Evolutionary conservation across 129 eudicot species (phyloP).

Genomic region (Lactuca saligna): DNA sequence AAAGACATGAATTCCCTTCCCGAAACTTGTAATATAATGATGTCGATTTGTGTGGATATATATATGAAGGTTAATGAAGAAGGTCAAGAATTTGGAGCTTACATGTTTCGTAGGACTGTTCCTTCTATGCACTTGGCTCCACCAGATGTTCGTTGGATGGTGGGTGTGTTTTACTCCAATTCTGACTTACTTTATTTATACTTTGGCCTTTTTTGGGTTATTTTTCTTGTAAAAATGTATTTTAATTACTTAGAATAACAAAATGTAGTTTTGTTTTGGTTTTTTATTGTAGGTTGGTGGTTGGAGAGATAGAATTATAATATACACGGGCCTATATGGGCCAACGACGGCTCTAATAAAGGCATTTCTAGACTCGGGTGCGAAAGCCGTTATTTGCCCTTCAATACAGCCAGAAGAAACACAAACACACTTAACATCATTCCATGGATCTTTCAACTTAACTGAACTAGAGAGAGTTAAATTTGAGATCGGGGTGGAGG

Average conservation of each 20-base stretch:
- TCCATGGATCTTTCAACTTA: conserved; percentile 60
- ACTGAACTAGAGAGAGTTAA: conserved; percentile 48
- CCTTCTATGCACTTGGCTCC: conserved; percentile 75
- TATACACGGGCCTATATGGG: conserved; percentile 74
- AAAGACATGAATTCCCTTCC: no score
- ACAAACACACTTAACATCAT: conserved; percentile 61
- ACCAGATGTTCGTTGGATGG: conserved; percentile 93
- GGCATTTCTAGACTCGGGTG: conserved; percentile 83
- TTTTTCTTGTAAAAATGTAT: no score
- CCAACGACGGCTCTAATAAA: conserved; percentile 61
- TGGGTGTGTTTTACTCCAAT: conserved; percentile 29
- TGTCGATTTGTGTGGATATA: background rate
- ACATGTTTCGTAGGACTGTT: conserved; percentile 92
- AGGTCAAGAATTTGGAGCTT: conserved; percentile 88
- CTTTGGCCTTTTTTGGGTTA: no score
- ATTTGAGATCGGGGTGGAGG: conserved; percentile 87
- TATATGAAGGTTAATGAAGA: conserved; percentile 81
- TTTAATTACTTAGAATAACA: no score
- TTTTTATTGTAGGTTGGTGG: conserved; percentile 57
- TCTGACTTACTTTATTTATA: background rate
- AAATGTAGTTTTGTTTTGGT: no score
- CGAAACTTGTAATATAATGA: background rate
- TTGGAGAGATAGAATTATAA: conserved; percentile 89
- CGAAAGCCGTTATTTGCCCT: conserved; percentile 89
- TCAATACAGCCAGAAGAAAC: conserved; percentile 65